phyloP scores from a whole-genome alignment of 192 early-diverging fungal genomes.

The Glomus cerebriforme region DNA sequence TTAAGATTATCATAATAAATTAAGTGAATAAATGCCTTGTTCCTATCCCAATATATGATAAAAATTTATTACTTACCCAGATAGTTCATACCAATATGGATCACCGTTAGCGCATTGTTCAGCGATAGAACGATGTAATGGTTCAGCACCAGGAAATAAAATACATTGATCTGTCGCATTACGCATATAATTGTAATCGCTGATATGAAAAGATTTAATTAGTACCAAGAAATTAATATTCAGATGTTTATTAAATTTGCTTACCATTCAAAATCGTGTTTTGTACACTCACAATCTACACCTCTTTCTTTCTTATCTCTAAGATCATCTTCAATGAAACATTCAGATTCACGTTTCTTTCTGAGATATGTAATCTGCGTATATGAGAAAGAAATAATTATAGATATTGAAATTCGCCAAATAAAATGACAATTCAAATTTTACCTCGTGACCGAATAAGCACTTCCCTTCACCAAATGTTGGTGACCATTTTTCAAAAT shows the following conservation, averaged over 20 bases:
- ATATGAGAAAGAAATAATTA: conserved; percentile 50
- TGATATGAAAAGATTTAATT: conserved; percentile 1
- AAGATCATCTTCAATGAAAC: conserved; percentile 76
- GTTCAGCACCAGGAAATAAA: conserved; percentile 54
- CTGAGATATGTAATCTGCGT: conserved; percentile 72
- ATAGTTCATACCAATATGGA: conserved; percentile 64
- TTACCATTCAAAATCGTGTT: conserved; percentile 83
- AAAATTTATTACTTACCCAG: conserved; percentile 42
- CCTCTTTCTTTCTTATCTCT: conserved; percentile 55
- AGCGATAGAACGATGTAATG: conserved; percentile 41
- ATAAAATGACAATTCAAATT: not conserved
- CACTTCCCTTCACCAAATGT: conserved; percentile 56
- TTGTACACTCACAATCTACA: conserved; percentile 73
- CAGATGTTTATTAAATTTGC: not conserved
- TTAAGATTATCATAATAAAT: not conserved
- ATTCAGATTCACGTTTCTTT: conserved; percentile 64
- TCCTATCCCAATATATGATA: not conserved
- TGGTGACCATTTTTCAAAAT: conserved; percentile 73
- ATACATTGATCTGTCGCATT: conserved; percentile 58
- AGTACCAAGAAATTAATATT: conserved; percentile 5
- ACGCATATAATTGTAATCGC: conserved; percentile 76
- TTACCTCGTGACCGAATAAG: not conserved
- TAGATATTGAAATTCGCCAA: not conserved
- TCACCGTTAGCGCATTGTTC: conserved; percentile 52
- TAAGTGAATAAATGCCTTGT: no score